A percentile compares a stretch with the other conserved stretches of the same genome.
These are phyloP conservation scores for Lizonia empirigonia DNA, from an alignment of 2,329 filamentous ascomycete genomes.

Conservation along the genomic window DNA sequence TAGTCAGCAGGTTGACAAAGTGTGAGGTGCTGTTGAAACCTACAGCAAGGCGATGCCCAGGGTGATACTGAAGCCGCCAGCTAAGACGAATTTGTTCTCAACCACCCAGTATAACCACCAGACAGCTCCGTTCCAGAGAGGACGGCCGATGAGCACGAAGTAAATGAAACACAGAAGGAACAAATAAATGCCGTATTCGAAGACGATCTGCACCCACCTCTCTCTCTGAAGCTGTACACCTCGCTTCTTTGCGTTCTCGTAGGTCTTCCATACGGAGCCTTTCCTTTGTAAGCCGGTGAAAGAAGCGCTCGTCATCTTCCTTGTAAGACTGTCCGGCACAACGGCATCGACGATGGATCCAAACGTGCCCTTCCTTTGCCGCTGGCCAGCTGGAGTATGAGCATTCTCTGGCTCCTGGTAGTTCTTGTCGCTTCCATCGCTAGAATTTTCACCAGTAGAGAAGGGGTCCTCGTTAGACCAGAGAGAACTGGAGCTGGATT, in stretches of 20 bases:
- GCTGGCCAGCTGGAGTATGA: conserved; percentile 8
- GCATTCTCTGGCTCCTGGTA: conserved; percentile 17
- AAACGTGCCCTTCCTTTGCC: conserved; percentile 20
- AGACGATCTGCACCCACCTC: conserved; percentile 45
- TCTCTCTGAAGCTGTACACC: conserved; percentile 35
- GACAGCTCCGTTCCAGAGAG: conserved; percentile 54
- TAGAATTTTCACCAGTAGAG: conserved; percentile 16
- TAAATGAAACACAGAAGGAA: conserved; percentile 50
- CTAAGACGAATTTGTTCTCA: conserved; percentile 48
- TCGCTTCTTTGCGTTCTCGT: conserved; percentile 33
- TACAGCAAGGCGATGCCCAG: conserved; percentile 48
- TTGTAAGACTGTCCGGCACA: conserved; percentile 22
- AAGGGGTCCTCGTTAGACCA: conserved; percentile 23
- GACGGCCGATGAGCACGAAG: conserved; percentile 54
- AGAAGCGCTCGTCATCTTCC: conserved; percentile 25
- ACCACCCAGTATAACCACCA: conserved; percentile 53
- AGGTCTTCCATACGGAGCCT: conserved; percentile 26
- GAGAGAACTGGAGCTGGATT: conserved; percentile 11
- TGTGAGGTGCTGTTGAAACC: neutral
- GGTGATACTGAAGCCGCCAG: conserved; percentile 51
- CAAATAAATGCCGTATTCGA: conserved; percentile 49
- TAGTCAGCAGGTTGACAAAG: neutral
- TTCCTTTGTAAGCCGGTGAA: conserved; percentile 17
- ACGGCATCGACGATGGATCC: conserved; percentile 25
- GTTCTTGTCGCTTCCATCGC: conserved; percentile 4